These are phyloP conservation scores for Ogataea sp. DNA, from an alignment of 805 yeast species.

Conservation along the genomic window DNA sequence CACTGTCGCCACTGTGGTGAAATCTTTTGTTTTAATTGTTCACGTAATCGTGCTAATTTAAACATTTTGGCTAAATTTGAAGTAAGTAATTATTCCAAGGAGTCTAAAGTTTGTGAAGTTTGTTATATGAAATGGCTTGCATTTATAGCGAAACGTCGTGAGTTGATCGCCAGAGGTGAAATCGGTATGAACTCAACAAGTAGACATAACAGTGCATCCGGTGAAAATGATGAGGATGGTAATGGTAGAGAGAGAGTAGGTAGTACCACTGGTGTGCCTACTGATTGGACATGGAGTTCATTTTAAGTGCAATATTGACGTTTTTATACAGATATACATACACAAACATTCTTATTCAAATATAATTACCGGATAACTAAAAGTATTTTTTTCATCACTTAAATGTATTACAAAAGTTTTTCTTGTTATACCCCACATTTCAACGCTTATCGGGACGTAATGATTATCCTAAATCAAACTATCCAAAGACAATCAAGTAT, in stretches of 20 bases:
- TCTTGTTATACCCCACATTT: too few relatives aligned
- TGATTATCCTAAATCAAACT: too few relatives aligned
- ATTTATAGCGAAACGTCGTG: constrained; percentile 14
- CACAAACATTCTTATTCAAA: too few relatives aligned
- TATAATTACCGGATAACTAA: too few relatives aligned
- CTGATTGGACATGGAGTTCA: constrained; percentile 49
- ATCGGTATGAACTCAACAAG: constrained; percentile 5
- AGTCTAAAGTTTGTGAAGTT: constrained; percentile 19
- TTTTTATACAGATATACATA: background rate
- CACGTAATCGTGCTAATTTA: constrained; percentile 21
- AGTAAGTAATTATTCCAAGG: constrained; percentile 11
- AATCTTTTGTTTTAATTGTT: constrained; percentile 32
- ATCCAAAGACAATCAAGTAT: too few relatives aligned
- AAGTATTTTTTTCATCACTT: too few relatives aligned
- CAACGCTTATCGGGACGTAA: too few relatives aligned
- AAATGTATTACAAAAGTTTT: too few relatives aligned
- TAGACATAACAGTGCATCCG: constrained; percentile 1
- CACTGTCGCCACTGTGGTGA: constrained; percentile 48
- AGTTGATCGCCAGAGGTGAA: constrained; percentile 6
- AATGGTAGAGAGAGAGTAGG: constrained; percentile 2
- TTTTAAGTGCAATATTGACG: constrained; percentile 12
- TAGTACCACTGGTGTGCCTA: constrained; percentile 21
- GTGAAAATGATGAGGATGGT: constrained; percentile 7
- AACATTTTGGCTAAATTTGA: constrained; percentile 28
- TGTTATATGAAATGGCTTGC: constrained; percentile 18